Base-by-base conservation (phyloP, 2,329 filamentous ascomycete species). In the Pezicula rhizophila region DNA sequence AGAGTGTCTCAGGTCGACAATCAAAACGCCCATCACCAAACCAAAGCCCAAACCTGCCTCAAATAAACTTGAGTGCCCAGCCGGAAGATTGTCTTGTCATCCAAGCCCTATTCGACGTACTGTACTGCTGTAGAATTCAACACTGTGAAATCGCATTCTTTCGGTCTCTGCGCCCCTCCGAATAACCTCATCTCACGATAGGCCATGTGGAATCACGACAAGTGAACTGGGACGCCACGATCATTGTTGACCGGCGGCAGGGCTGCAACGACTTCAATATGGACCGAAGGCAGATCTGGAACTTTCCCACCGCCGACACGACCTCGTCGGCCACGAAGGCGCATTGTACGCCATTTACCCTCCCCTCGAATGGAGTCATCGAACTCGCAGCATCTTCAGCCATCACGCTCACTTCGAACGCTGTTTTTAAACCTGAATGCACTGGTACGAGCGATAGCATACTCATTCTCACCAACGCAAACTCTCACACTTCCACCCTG, bases 311-410 rank as follows among this genome's bases (percentile, higher is more conserved):
- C 56, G 34, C 52, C 54, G 8, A 61, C 64, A 67, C 68, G 1
- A 62, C 64, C 34, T 63, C 66, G 11, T 65, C 65, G 34, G 52
- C 61, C 2, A 65, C 68, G 46, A 52, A 57, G 8, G 63, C 77
- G 55, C 75, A 77, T 57, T 86, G 82, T 60, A 80, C 79, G 17
- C 79, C 81, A 25, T 80, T 82, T 60, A 75, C 78, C 20, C 71
- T 86, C 15, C 80, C 80, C 35, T 78, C 76, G 53, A 70, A 75
- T 58, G 82, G 81, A 47, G 63, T 77, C 57, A 67, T 79, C 37
- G 52, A 52, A 14, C 51, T 66, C 48, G 66, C 67, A 33, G 66
- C 61, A 42, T 61, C 68, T 4, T 46, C 54, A 8, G 49, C 53
- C 31, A 49, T 77, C 38, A 73, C 69, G 10, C 65, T 79, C 43